Evolutionary conservation across 208 protist species (phyloP), one percentile per base, ranked within the genome.

Genomic region (Plasmodiophora brassicae): DNA sequence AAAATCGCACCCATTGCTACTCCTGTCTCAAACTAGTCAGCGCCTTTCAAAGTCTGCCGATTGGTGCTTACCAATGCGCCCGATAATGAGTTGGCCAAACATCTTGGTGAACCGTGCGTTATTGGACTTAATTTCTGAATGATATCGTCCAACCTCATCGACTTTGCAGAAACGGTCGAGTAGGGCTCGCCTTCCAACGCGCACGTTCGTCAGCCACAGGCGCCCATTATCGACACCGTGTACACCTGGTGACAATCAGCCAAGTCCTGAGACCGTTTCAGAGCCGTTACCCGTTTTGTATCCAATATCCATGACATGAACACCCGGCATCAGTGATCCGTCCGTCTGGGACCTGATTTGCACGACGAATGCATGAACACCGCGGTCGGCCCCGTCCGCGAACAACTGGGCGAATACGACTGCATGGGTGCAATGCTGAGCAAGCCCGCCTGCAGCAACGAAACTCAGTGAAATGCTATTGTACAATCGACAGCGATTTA

Each of bases 311-410:
- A 78, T 32, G n/a, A 78, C 41, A 32, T 78, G 65, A 38, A 78
- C 65, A 32, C 65, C 65, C 20, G 65, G n/a, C 14, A 78, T 5
- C n/a, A 78, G 32, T 78, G n/a, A 44, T 78, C 5, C 5, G 20
- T 78, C 41, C 65, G 41, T 78, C 65, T n/a, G n/a, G n/a, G n/a
- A n/a, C 14, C 65, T n/a, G 10, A 78, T 14, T 32, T 32, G 5
- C 32, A 78, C 65, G 41, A 78, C 5, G 65, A 78, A 78, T 5
- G 65, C 65, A 78, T 78, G 65, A 32, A 78, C 65, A 38, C 65
- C 65, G 10, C n/a, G 14, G 41, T 5, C 20, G 32, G 20, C n/a
- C 14, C 65, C 65, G 41, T 78, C 65, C 10, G 41, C 65, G n/a
- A 32, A 78, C 5, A 78, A 32, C 41, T 78, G 65, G n/a, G 65